Evolutionary conservation across 225 moss, liverwort and hornwort species (phyloP), one percentile per base, ranked within the genome.

Genomic region (Antitrichia curtipendula): DNA sequence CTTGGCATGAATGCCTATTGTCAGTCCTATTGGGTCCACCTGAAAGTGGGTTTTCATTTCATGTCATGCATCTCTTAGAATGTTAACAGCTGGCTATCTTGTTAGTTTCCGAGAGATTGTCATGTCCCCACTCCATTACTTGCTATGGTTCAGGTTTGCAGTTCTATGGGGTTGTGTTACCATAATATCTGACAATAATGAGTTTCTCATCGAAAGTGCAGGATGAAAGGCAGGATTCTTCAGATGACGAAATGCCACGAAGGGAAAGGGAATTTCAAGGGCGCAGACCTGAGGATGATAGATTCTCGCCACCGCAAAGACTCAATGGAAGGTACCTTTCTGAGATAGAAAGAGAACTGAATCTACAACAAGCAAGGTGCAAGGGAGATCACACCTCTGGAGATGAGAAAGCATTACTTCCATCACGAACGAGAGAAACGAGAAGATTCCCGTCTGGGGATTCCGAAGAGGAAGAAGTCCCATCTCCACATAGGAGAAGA

Each of bases 161-260:
- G 40, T 58, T 89, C 72, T 72, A n/a, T 64, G 75, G 28, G 43
- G 61, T 86, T 40, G 11, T 57, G 53, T 71, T 81, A 82, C 52
- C 49, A 43, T 69, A 43, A 63, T 61, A 8, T 70, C 49, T 36
- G 70, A 75, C 36, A 75, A 29, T 54, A 85, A 62, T 63, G 83
- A 86, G 57, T 27, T 83, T 71, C 70, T 81, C 36, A 64, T 64
- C 19, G 85, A 64, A 81, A 84, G 50, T 43, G 78, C 93, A 93
- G 93, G 88, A 92, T 89, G 91, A 93, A 86, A 93, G 88, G 86
- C 91, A 93, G 84, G 91, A 90, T 68, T 91, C 87, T 29, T 92
- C 93, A 77, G 91, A 87, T 81, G 89, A 89, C 68, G 91, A 90
- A 80, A 71, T 91, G 58, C 77, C 64, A 53, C 83, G 50, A 54